Percentiles rank a stretch among this genome's conserved stretches.
phyloP scores from a whole-genome alignment of 305 asterid genomes.

The Fraxinus sp. region DNA sequence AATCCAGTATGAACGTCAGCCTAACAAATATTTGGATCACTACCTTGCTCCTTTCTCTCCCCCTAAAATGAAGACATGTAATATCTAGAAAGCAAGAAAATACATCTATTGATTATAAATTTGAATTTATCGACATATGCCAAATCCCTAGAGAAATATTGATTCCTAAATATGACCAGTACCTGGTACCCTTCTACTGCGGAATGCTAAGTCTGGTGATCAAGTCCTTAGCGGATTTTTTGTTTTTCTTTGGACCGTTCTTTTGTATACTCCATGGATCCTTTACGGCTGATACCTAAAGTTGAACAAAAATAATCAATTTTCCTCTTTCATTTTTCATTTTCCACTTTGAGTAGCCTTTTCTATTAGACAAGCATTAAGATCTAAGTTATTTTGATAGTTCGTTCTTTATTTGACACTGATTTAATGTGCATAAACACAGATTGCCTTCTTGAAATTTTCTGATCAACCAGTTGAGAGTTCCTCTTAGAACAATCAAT shows the following conservation, averaged over 20 bases:
- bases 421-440: neutral
- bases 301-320: neutral
- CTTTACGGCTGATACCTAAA: neutral
- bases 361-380: neutral
- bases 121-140: neutral
- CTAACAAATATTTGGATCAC: neutral
- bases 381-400: neutral
- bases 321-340: neutral
- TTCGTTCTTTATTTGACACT: neutral
- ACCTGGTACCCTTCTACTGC: neutral
- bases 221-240: neutral
- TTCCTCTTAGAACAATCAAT: neutral
- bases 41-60: neutral
- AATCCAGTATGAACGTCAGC: neutral
- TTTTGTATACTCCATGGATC: neutral
- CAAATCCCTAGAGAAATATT: neutral
- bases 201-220: neutral
- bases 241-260: neutral
- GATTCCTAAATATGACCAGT: neutral
- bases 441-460: neutral
- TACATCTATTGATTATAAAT: neutral
- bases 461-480: neutral
- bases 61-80: neutral
- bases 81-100: neutral
- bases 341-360: neutral